Evolutionary conservation across 768 basidiomycete species (phyloP).

Genomic region (Lentinula guzmanii): DNA sequence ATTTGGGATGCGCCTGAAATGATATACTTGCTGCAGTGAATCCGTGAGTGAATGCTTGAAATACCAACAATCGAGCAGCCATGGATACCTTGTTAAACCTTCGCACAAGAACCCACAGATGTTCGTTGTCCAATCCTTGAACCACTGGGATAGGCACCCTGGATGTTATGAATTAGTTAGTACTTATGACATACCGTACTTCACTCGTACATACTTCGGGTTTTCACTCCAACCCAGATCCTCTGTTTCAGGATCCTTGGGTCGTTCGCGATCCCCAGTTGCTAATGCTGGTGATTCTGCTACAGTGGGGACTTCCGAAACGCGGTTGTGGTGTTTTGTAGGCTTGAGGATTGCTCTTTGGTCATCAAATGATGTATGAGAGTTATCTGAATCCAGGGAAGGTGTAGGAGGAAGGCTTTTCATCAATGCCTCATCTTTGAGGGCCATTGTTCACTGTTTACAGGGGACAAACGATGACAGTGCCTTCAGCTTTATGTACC

Average conservation of each 20-base stretch:
- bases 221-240: background rate
- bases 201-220: background rate
- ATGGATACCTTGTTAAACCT: slow-evolving; percentile 33
- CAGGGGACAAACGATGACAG: background rate
- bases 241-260: background rate
- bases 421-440: background rate
- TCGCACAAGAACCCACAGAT: slow-evolving; percentile 30
- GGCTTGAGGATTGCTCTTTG: background rate
- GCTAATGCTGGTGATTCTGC: background rate
- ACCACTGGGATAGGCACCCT: slow-evolving; percentile 22
- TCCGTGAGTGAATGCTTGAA: background rate
- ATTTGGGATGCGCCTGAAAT: slow-evolving; percentile 25
- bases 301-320: background rate
- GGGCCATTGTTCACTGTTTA: background rate
- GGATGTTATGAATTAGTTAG: background rate
- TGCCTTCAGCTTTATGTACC: no score
- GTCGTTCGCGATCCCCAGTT: background rate
- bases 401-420: background rate
- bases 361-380: background rate
- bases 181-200: background rate
- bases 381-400: background rate
- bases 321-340: background rate
- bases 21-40: slow-evolving; percentile 27
- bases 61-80: background rate
- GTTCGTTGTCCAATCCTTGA: slow-evolving; percentile 29